phyloP scores from a whole-genome alignment of 2,329 filamentous ascomycete genomes.

The Magnaporthiopsis incrustans region DNA sequence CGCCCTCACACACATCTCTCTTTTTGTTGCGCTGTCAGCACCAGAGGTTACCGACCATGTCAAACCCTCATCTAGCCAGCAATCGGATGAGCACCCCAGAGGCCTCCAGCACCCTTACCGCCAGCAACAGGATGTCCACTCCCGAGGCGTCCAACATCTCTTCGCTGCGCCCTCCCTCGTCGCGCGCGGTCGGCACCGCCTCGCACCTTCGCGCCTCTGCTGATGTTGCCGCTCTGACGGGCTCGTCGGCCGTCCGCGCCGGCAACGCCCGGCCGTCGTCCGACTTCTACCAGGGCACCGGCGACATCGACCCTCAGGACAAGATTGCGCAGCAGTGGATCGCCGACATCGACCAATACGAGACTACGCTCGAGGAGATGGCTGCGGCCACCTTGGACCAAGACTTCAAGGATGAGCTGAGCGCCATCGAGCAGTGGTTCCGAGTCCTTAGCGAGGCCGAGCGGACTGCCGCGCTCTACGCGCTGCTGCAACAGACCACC shows the following conservation, averaged over 20 bases:
- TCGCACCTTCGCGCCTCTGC: conserved; percentile 93
- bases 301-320: conserved; percentile 76
- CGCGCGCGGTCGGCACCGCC: conserved; percentile 67
- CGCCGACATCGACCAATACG: conserved; percentile 96
- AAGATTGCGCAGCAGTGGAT: conserved; percentile 98
- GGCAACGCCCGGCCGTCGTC: conserved; percentile 74
- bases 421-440: conserved; percentile 99
- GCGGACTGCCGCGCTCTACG: conserved; percentile 89
- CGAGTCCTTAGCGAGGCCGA: conserved; percentile 94
- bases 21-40: conserved; percentile 9
- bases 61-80: conserved; percentile 2
- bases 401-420: conserved; percentile 98
- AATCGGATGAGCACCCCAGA: conserved; percentile 5
- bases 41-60: conserved; percentile 43
- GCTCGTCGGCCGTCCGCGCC: conserved; percentile 37
- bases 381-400: conserved; percentile 96
- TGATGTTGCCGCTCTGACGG: conserved; percentile 79
- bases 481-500: conserved; percentile 93
- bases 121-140: conserved; percentile 91
- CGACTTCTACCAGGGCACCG: conserved; percentile 73
- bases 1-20: conserved; percentile 6
- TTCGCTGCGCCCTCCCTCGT: conserved; percentile 73
- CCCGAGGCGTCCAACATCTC: conserved; percentile 80
- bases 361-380: conserved; percentile 98
- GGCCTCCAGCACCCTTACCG: conserved; percentile 52